Evolutionary conservation across 169 alveolate genomes (phyloP), one percentile per base, ranked within the genome.

Genomic region (Theileria equi): DNA sequence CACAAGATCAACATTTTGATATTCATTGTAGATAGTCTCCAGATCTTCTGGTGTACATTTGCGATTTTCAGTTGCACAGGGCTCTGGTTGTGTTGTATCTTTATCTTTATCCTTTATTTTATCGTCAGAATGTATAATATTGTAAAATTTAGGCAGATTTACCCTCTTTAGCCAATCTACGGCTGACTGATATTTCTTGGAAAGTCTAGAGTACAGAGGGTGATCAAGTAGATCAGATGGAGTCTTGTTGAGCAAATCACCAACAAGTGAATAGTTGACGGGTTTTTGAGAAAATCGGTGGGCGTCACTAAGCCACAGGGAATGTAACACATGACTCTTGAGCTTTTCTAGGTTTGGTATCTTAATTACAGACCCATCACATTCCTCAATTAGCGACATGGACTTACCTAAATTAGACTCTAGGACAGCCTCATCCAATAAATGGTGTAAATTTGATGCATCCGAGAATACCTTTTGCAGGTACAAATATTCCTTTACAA

Each of bases 231-330:
- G 19, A 6, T 47, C 83, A 0, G 40, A 67, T 8, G 83, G 83
- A 1, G 67, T 68, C 8, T 40, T 62, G 0, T 50, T 71, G 6
- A 73, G 6, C 43, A 73, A 28, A 25, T 28, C 45, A 13, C 28
- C 45, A 0, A 67, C 83, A 17, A 73, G 43, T 19, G 65, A 50
- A 34, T 62, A 73, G 34, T 53, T 73, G 13, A 59, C 83, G 10
- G 23, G 78, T 21, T 68, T 66, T 29, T 73, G 76, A 10, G 67
- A 43, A 16, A 38, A 54, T 59, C 36, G 49, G 19, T 25, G 32
- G 1, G 83, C 83, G 25, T 47, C 32, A 36, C 63, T 40, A 2
- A 73, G 40, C 83, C 83, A 73, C 31, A 64, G 54, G 13, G 69
- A 53, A 21, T 73, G 61, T 29, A 38, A 53, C 36, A 73, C 34